Evolutionary conservation across 129 eudicot species (phyloP).

Genomic region (sunflower (Helianthus annuus)): DNA sequence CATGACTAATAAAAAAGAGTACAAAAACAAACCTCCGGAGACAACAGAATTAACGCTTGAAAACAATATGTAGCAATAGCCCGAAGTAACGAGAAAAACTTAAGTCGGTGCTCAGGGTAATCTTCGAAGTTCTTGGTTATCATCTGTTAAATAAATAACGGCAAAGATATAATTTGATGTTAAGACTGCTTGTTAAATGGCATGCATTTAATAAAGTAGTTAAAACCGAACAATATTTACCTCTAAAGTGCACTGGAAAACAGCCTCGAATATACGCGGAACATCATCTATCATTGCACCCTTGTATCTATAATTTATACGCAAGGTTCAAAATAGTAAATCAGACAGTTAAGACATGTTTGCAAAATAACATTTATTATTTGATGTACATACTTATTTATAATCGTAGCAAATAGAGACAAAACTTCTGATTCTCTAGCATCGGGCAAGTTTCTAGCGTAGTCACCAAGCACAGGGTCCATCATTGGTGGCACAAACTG

Average conservation of each 20-base stretch:
- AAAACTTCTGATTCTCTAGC: conserved; percentile 98
- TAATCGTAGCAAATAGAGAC: conserved; percentile 92
- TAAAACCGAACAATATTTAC: conserved; percentile 36
- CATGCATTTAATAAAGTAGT: neutral
- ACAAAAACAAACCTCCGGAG: conserved; percentile 70
- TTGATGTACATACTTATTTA: conserved; percentile 65
- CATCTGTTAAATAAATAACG: conserved; percentile 57
- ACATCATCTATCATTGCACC: conserved; percentile 92
- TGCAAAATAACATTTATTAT: neutral
- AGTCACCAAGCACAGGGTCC: conserved; percentile 98
- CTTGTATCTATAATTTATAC: conserved; percentile 58
- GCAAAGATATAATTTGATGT: neutral
- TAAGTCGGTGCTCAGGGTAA: conserved; percentile 97
- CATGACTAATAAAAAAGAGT: neutral
- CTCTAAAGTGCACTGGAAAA: conserved; percentile 93
- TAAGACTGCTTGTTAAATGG: neutral
- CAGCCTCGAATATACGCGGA: conserved; percentile 93
- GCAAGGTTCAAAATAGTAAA: conserved; percentile 3
- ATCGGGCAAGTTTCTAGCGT: conserved; percentile 94
- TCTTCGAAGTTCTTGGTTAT: conserved; percentile 97
- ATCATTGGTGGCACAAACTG: conserved; percentile 99
- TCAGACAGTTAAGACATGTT: neutral
- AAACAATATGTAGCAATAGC: conserved; percentile 97
- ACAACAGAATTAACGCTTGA: conserved; percentile 79
- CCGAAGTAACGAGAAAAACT: conserved; percentile 87